These are phyloP conservation scores for Penicillium sp. DNA, from an alignment of 2,329 filamentous ascomycete genomes.

Conservation along the genomic window DNA sequence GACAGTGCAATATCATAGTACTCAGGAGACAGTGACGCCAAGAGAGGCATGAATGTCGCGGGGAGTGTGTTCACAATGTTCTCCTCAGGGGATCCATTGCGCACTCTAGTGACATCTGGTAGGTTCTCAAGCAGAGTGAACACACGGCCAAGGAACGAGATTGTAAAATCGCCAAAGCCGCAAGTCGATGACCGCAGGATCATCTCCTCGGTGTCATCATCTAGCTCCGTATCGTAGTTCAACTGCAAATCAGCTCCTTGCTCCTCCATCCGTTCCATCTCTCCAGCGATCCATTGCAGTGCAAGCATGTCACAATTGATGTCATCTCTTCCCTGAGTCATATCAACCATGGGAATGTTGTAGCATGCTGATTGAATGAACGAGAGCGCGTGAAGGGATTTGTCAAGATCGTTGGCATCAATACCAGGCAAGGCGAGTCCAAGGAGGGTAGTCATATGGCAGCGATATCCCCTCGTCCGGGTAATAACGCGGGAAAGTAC, in stretches of 20 bases:
- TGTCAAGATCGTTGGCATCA: conserved; percentile 95
- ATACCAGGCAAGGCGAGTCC: conserved; percentile 92
- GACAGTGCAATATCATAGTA: conserved; percentile 89
- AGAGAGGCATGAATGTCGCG: conserved; percentile 84
- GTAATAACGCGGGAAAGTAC: conserved; percentile 91
- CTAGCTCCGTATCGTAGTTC: conserved; percentile 79
- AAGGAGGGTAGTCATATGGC: conserved; percentile 91
- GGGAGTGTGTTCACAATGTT: conserved; percentile 95
- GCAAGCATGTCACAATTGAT: conserved; percentile 75
- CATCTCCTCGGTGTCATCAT: conserved; percentile 80
- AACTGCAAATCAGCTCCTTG: conserved; percentile 84
- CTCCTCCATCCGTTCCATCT: conserved; percentile 90
- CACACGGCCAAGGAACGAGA: conserved; percentile 87
- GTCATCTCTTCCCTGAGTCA: conserved; percentile 69
- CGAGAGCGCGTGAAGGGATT: conserved; percentile 90
- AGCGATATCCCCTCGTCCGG: conserved; percentile 91
- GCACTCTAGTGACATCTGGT: conserved; percentile 83
- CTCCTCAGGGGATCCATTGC: conserved; percentile 90
- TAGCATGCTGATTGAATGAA: conserved; percentile 96
- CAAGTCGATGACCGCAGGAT: conserved; percentile 93
- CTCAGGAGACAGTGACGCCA: conserved; percentile 87
- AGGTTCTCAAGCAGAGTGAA: conserved; percentile 95
- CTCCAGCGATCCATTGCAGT: conserved; percentile 88
- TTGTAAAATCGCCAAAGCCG: conserved; percentile 87
- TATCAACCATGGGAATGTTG: conserved; percentile 86